Base-by-base conservation (phyloP, 2,329 filamentous ascomycete species). In the Alternaria tenuissima region DNA sequence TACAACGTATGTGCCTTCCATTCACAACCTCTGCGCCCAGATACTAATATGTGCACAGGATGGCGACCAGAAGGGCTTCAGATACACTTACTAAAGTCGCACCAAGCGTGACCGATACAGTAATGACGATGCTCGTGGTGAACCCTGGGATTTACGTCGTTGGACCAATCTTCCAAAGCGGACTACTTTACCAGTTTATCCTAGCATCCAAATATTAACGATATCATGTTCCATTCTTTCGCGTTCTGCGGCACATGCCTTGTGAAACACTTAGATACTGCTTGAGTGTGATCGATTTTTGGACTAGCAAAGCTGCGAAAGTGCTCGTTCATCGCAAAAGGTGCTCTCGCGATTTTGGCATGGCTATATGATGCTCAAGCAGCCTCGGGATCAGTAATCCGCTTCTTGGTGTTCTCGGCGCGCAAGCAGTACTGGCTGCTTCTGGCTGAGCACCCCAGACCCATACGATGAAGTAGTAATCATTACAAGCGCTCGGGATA, bases 61-160 rank as follows among this genome's bases (percentile, higher is more conserved):
- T 47, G 64, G 68, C 22, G 67, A 74, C 54, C 74, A 77, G 66
- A 73, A 69, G 56, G 74, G 75, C 7, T 77, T 77, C 67, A 70
- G 75, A 49, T 77, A 77, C 53, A 77, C 75, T 12, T 64, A 71
- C 53, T 75, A 61, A 55, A 39, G 11, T 22, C 22, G 20, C 20
- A 49, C 2, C 14, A n/a, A 38, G 32, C 5, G 14, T 24, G 36
- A 30, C 24, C 5, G 18, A 28, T 34, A 26, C 36, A 18, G 14
- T 11, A 24, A 16, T 20, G 28, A 36, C 16, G 46, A 24, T 43
- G 9, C 14, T 43, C 20, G 20, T n/a, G 52, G 11, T 18, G 9
- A 26, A 44, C 7, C 28, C 18, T 16, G 12, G 18, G 8, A 36
- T n/a, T 7, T 20, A 46, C 5, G 38, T 22, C 11, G 49, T 42